Conservation (phyloP, 2,329 filamentous ascomycete species). For the Xylariales sp. region DNA sequence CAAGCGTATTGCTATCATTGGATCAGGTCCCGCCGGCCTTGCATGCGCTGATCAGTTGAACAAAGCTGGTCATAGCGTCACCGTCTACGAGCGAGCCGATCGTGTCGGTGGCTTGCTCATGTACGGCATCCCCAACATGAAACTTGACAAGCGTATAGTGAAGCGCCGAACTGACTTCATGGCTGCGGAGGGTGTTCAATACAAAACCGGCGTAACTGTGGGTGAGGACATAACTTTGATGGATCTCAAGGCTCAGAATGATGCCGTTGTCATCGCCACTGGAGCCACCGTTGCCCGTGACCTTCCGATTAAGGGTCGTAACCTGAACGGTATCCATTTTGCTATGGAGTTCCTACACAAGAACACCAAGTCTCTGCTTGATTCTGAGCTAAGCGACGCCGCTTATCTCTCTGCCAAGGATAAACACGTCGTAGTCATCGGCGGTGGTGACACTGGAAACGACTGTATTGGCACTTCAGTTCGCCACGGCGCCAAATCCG, state of each 20-base stretch:
- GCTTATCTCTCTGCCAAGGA: constrained; percentile 94
- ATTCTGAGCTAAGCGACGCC: constrained; percentile 86
- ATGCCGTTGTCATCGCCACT: constrained; percentile 90
- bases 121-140: constrained; percentile 99
- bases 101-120: constrained; percentile 91
- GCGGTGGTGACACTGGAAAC: constrained; percentile 97
- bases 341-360: constrained; percentile 98
- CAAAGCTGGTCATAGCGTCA: constrained; percentile 87
- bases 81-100: constrained; percentile 92
- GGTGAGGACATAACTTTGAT: constrained; percentile 79
- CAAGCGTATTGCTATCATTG: constrained; percentile 89
- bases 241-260: constrained; percentile 77
- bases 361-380: constrained; percentile 97
- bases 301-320: constrained; percentile 88
- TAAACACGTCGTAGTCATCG: constrained; percentile 96
- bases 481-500: constrained; percentile 93
- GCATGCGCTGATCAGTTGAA: constrained; percentile 94
- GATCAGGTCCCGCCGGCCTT: constrained; percentile 91
- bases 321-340: constrained; percentile 90
- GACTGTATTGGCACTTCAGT: constrained; percentile 98
- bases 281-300: constrained; percentile 94
- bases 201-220: constrained; percentile 81
- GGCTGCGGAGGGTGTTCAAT: constrained; percentile 86
- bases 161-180: constrained; percentile 96
- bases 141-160: constrained; percentile 97